Conservation (phyloP, 2,329 filamentous ascomycete genomes). For the Berkeleyomyces basicola region DNA sequence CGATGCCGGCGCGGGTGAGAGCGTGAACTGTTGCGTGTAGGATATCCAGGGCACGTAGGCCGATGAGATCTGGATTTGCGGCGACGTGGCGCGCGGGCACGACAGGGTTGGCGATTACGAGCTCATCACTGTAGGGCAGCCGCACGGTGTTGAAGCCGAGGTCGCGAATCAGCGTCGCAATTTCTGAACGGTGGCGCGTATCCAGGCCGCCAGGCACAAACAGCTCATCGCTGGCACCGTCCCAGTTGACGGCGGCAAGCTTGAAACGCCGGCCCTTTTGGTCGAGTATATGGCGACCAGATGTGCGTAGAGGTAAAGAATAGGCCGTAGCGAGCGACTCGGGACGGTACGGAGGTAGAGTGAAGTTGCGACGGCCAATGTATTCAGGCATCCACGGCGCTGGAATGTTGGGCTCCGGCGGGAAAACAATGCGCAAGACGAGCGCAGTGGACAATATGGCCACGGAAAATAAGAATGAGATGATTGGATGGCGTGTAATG, state of each 20-base stretch:
- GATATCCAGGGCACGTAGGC: constrained; percentile 41
- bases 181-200: constrained; percentile 41
- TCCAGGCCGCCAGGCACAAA: constrained; percentile 49
- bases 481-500: constrained; percentile 6
- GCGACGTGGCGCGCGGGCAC: constrained; percentile 29
- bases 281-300: constrained; percentile 45
- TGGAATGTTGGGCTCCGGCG: constrained; percentile 1
- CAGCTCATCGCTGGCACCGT: constrained; percentile 50
- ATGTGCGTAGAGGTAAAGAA: constrained; percentile 39
- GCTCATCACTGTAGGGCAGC: constrained; percentile 51
- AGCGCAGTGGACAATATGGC: background rate
- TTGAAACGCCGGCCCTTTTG: constrained; percentile 39
- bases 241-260: constrained; percentile 52
- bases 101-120: constrained; percentile 42
- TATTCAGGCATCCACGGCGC: constrained; percentile 33
- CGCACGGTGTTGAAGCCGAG: constrained; percentile 57
- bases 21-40: constrained; percentile 40
- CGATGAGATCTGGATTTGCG: constrained; percentile 44
- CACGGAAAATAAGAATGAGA: background rate
- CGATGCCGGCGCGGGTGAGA: constrained; percentile 44
- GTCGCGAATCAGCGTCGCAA: constrained; percentile 40
- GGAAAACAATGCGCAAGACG: constrained; percentile 10
- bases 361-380: constrained; percentile 27
- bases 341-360: constrained; percentile 27
- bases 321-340: constrained; percentile 29